Conservation (phyloP, 495 filamentous ascomycete species). For the Xylaria intraflava region DNA sequence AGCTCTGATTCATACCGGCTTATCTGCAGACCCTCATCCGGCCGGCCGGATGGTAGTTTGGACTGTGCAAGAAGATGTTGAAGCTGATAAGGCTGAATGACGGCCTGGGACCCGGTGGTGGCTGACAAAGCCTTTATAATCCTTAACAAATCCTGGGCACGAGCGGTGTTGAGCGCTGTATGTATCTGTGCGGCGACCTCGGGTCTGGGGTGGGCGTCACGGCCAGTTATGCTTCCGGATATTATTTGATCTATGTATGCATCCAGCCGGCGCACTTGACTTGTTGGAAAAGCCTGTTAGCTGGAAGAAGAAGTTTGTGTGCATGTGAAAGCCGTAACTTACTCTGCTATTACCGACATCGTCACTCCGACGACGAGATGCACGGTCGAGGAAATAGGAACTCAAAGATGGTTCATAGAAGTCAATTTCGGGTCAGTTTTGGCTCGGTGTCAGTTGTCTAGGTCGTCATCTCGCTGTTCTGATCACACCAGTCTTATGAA, state of each 20-base stretch:
- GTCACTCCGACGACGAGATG: conserved; percentile 9
- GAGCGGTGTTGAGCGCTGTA: conserved; percentile 29
- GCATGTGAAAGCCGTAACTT: conserved; percentile 28
- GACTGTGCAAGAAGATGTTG: conserved; percentile 54
- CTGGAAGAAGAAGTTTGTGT: conserved; percentile 1
- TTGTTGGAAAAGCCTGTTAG: conserved; percentile 34
- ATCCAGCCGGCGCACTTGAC: conserved; percentile 74
- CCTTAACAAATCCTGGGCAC: conserved; percentile 49
- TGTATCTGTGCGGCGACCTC: conserved; percentile 25
- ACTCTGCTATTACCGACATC: conserved; percentile 67
- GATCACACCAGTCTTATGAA: conserved; percentile 7
- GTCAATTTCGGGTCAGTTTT: too few relatives aligned
- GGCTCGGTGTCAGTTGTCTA: too few relatives aligned
- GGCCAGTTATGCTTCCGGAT: conserved; percentile 27
- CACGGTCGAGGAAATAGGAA: conserved; percentile 1
- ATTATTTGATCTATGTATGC: conserved; percentile 68
- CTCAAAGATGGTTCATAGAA: too few relatives aligned
- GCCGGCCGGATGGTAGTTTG: conserved; percentile 29
- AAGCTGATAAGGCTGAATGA: conserved; percentile 49
- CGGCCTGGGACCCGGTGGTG: conserved; percentile 48
- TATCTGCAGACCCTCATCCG: conserved; percentile 14
- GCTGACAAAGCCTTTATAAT: conserved; percentile 65
- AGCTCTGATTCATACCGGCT: conserved; percentile 60
- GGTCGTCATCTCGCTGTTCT: conserved; percentile 3
- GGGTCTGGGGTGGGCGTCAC: conserved; percentile 2